Base-by-base conservation (phyloP, 352 stramenopile species). In the Phytophthora tentaculata region DNA sequence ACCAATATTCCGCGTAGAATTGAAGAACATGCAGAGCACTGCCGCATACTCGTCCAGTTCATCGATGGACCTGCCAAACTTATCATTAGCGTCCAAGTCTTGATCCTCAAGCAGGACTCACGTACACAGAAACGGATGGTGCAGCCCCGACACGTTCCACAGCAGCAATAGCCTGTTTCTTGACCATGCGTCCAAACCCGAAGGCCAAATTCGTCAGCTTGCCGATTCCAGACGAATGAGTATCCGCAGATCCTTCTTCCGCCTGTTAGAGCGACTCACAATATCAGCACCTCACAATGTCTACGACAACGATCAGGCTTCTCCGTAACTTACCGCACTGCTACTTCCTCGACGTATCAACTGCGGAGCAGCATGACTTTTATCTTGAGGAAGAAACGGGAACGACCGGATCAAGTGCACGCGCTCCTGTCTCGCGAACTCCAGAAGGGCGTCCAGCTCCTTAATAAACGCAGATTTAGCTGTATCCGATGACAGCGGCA, bases 161-260 rank as follows among this genome's bases (percentile, higher is more conserved):
- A 8, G 84, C 87, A 28, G 87, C 85, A 47, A 93, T 90, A 7
- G 87, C 85, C 68, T 95, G 87, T 49, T 93, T 95, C 67, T 93
- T 93, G 45, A 95, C 83, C 83, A 93, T 93, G 17, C 85, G 78
- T 6, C 87, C 87, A 56, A 95, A 95, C 0, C 87, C 87, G 58
- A 88, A 88, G 0, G 87, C 87, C n/a, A 95, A 55, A 59, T 89
- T 92, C 10, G 85, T 94, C 28, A 95, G 66, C 50, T 94, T 92
- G 47, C 83, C 83, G 32, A 94, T 88, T 0, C 78, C 41, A 45
- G 56, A 71, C 54, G 67, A 44, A 39, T 52, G 32, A 43, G 43
- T 43, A 13, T 71, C 63, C 9, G 24, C 37, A 58, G 19, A 22
- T 24, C 61, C 52, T 8, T 74, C 72, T 20, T 79, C 67, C n/a